Evolutionary conservation across 116 monocot species (phyloP).

Genomic region (Trichopus zeylanicus): DNA sequence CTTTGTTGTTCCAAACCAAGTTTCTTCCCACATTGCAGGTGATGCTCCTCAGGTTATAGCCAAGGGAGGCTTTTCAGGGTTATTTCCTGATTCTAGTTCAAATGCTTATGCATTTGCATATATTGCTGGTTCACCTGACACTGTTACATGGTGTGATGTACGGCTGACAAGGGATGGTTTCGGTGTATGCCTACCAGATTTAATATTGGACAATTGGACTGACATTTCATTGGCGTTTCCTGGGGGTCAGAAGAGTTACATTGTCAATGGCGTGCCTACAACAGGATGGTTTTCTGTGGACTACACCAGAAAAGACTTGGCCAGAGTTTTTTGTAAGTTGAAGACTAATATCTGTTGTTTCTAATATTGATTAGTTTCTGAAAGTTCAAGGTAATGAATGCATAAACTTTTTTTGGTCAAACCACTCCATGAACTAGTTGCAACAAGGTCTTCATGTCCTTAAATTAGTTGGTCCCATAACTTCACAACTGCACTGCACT

Average conservation of each 20-base stretch:
- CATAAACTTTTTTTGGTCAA: too few species aligned
- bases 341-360: too few species aligned
- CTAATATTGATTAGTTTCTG: too few species aligned
- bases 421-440: too few species aligned
- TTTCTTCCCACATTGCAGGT: constrained; percentile 19
- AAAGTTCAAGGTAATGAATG: too few species aligned
- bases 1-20: not conserved
- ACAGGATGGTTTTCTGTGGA: constrained; percentile 29
- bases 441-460: too few species aligned
- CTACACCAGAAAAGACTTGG: constrained; percentile 9
- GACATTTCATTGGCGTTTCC: not conserved
- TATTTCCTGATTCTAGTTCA: constrained; percentile 29
- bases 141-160: constrained; percentile 28
- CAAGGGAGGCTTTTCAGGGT: constrained; percentile 37
- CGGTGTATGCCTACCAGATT: constrained; percentile 29
- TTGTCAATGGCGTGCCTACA: constrained; percentile 15
- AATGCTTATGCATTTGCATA: constrained; percentile 5
- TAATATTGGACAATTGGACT: constrained; percentile 19
- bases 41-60: constrained; percentile 24
- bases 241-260: not conserved
- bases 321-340: constrained; percentile 26
- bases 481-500: too few species aligned
- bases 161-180: constrained; percentile 26
- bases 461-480: too few species aligned
- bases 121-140: constrained; percentile 1